Percentiles rank a stretch among this genome's conserved stretches.
Conservation (phyloP, 2,329 filamentous ascomycete genomes). For the Xylaria sp. region DNA sequence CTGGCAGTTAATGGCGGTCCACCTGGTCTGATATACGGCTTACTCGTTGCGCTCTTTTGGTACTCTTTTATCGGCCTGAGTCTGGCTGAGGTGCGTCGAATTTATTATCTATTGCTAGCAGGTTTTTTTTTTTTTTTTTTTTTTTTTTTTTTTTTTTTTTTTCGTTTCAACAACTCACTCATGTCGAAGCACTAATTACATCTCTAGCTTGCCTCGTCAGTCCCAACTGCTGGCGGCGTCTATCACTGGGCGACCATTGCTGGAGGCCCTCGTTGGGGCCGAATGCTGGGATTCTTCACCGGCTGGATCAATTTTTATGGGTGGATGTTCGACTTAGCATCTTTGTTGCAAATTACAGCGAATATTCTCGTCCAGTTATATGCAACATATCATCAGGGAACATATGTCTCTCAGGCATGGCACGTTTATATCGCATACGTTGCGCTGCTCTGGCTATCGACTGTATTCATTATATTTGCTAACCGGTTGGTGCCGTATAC, state of each 20-base stretch:
- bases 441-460: constrained; percentile 63
- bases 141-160: no score
- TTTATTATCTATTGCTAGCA: no score
- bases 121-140: no score
- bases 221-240: constrained; percentile 68
- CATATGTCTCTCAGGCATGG: constrained; percentile 63
- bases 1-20: constrained; percentile 55
- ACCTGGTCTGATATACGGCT: constrained; percentile 55
- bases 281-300: constrained; percentile 59
- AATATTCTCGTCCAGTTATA: constrained; percentile 72
- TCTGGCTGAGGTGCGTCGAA: constrained; percentile 53
- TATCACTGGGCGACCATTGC: constrained; percentile 71
- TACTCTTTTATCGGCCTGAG: constrained; percentile 56
- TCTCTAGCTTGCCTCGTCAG: constrained; percentile 65
- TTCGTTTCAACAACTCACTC: no score
- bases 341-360: constrained; percentile 66
- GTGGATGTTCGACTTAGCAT: constrained; percentile 71
- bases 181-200: no score
- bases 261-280: constrained; percentile 63
- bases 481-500: constrained; percentile 67
- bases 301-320: constrained; percentile 65
- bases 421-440: constrained; percentile 69
- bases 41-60: constrained; percentile 56
- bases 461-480: constrained; percentile 63
- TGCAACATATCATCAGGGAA: constrained; percentile 63